Evolutionary conservation across 176 grass and related monocot species (phyloP).

Genomic region (Musa beccarii): DNA sequence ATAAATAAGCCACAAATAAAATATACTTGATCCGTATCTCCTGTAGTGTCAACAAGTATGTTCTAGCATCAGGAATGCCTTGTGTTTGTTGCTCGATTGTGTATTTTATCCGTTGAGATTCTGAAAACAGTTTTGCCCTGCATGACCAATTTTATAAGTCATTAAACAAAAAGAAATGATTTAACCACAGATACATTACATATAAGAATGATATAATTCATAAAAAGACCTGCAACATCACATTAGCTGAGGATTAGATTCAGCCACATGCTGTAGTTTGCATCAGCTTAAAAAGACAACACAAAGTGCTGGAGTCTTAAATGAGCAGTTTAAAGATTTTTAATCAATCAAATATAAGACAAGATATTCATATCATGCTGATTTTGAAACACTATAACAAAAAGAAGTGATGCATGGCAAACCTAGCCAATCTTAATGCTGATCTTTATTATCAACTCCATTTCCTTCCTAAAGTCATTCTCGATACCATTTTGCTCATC

Average conservation of each 20-base stretch:
- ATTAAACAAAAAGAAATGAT: slow-evolving; percentile 11
- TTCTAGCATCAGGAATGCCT: slow-evolving; percentile 82
- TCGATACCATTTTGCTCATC: no score
- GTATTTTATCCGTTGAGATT: slow-evolving; percentile 73
- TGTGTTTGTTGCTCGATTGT: slow-evolving; percentile 55
- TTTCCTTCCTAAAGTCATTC: no score
- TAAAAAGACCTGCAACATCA: no score
- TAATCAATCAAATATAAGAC: no score
- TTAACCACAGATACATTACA: neutral
- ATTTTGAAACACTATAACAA: neutral
- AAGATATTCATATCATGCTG: neutral
- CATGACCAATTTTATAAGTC: slow-evolving; percentile 27
- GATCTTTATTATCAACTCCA: no score
- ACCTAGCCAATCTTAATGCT: no score
- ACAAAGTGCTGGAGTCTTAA: neutral
- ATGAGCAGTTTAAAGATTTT: neutral
- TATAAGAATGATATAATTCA: no score
- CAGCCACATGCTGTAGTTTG: no score
- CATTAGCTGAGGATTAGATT: no score
- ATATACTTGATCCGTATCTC: slow-evolving; percentile 78
- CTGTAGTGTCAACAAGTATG: slow-evolving; percentile 74
- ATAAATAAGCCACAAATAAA: no score
- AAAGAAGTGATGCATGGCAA: no score
- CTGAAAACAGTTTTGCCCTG: slow-evolving; percentile 72
- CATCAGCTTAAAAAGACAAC: neutral